Percentiles rank a stretch among this genome's conserved stretches.
Evolutionary conservation across 2,329 filamentous ascomycete genomes (phyloP).

Genomic region (Polychaeton citri): DNA sequence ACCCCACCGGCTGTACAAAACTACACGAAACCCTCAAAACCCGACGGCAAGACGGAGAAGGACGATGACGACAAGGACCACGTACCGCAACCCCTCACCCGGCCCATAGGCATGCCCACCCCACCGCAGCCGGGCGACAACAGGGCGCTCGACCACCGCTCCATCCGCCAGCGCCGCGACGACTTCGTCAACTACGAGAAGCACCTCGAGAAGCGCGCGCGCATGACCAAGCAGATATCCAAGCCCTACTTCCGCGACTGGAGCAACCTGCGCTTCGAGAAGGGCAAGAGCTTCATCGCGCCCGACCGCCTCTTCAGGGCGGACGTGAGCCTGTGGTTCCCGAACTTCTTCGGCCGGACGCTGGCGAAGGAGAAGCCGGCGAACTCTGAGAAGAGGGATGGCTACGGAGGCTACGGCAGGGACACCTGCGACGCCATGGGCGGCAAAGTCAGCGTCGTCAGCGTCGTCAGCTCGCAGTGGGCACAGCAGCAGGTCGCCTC

Average conservation of each 20-base stretch:
- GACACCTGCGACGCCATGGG: conserved; percentile 66
- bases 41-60: conserved; percentile 4
- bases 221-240: conserved; percentile 62
- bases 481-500: conserved; percentile 65
- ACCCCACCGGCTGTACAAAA: conserved; percentile 4
- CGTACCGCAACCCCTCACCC: conserved; percentile 41
- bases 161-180: conserved; percentile 53
- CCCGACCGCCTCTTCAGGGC: conserved; percentile 73
- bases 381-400: conserved; percentile 35
- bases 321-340: conserved; percentile 79
- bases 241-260: conserved; percentile 95
- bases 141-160: conserved; percentile 57
- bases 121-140: conserved; percentile 72
- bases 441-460: conserved; percentile 65
- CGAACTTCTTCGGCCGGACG: conserved; percentile 75
- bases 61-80: conserved; percentile 27
- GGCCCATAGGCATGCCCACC: conserved; percentile 68
- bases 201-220: conserved; percentile 61
- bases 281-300: conserved; percentile 84
- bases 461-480: conserved; percentile 73
- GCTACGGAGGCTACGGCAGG: conserved; percentile 23
- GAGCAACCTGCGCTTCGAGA: conserved; percentile 65
- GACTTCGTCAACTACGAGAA: conserved; percentile 80
- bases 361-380: conserved; percentile 56
- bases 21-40: conserved; percentile 6